Percentiles rank a stretch among this genome's conserved stretches.
Evolutionary conservation across 83 land plant genomes (phyloP).

Genomic region (Picea abies): DNA sequence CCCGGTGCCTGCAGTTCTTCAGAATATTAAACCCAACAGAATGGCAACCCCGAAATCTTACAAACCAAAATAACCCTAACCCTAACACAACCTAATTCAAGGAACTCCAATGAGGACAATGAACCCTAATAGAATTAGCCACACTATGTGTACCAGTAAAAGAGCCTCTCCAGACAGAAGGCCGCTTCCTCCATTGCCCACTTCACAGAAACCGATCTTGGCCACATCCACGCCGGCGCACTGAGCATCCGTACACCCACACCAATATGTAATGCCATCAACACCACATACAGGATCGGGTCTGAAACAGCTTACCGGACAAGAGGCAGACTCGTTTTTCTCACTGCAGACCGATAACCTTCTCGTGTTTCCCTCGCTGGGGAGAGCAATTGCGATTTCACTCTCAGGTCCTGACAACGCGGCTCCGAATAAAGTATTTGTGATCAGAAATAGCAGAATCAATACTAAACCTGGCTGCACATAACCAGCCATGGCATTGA

Average conservation of each 20-base stretch:
- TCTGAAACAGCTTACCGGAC: constrained; percentile 67
- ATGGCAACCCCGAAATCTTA: no score
- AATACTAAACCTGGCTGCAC: no score
- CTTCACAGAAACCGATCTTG: constrained; percentile 50
- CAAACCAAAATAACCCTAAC: no score
- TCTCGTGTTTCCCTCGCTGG: no score
- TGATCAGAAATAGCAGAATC: no score
- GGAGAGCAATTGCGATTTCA: no score
- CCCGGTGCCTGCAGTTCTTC: no score
- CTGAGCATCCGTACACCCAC: constrained; percentile 68
- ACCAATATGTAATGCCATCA: constrained; percentile 75
- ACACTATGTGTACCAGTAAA: constrained; percentile 66
- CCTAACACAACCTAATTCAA: background rate
- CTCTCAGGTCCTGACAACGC: no score
- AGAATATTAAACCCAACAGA: no score
- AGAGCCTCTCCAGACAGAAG: constrained; percentile 63
- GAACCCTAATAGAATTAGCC: constrained; percentile 66
- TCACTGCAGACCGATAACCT: no score
- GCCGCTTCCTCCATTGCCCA: constrained; percentile 49
- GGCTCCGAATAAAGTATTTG: no score
- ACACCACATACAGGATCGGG: constrained; percentile 75
- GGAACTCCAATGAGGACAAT: constrained; percentile 48
- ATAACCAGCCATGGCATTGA: no score
- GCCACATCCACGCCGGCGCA: constrained; percentile 58
- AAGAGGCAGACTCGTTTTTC: constrained; percentile 8